Conservation (phyloP, 352 stramenopile genomes). For the Globisporangium okanoganense region DNA sequence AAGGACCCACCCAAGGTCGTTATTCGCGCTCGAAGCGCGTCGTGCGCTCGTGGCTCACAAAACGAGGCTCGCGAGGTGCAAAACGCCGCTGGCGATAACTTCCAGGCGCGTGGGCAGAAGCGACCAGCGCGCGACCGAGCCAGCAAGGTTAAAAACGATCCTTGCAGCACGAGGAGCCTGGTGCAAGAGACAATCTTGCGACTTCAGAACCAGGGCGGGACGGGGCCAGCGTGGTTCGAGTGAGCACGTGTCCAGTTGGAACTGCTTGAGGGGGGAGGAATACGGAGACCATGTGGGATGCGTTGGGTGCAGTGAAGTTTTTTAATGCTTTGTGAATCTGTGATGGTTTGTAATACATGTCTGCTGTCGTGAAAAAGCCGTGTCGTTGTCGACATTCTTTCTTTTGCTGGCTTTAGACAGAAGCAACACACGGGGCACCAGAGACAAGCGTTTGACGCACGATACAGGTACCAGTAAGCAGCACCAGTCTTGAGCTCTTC, state of each 20-base stretch:
- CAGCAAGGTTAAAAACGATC: neutral
- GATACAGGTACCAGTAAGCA: too few relatives aligned
- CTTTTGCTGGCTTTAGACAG: too few relatives aligned
- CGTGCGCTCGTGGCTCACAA: too few relatives aligned
- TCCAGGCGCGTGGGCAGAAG: neutral
- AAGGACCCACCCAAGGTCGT: neutral
- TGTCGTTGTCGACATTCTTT: too few relatives aligned
- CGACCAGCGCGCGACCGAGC: neutral
- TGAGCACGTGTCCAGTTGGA: neutral
- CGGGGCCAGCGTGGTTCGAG: too few relatives aligned
- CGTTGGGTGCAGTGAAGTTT: neutral
- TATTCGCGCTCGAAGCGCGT: neutral
- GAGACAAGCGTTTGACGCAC: too few relatives aligned
- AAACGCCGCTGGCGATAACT: neutral
- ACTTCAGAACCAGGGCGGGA: conserved; percentile 5
- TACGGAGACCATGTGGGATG: too few relatives aligned
- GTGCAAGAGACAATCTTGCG: neutral
- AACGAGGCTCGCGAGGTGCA: neutral
- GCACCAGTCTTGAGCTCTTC: too few relatives aligned
- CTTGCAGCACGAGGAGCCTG: neutral
- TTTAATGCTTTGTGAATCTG: neutral
- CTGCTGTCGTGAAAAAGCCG: too few relatives aligned
- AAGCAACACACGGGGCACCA: too few relatives aligned
- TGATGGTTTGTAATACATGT: neutral
- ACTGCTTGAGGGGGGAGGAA: neutral